These are phyloP conservation scores for Cyberlindnera lachancei DNA, from an alignment of 805 yeast genomes.

Conservation along the genomic window DNA sequence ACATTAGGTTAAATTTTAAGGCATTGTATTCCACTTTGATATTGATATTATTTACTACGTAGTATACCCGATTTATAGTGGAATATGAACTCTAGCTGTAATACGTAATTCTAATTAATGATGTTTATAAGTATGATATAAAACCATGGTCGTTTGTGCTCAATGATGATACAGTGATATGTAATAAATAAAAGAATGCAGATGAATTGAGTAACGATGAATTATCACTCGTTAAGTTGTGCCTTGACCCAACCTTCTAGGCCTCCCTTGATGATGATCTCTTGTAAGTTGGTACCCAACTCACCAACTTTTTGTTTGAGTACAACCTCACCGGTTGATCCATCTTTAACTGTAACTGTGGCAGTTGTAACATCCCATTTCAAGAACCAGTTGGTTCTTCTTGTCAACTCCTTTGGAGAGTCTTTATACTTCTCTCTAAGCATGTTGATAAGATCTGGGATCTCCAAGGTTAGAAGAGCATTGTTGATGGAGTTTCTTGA, in stretches of 20 bases:
- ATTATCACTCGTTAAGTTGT: slow-evolving; percentile 33
- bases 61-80: no score
- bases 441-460: slow-evolving; percentile 76
- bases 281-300: slow-evolving; percentile 91
- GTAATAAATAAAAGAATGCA: no score
- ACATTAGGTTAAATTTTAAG: no score
- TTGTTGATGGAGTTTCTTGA: slow-evolving; percentile 94
- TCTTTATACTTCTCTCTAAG: slow-evolving; percentile 61
- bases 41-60: no score
- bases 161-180: no score
- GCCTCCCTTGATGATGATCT: slow-evolving; percentile 94
- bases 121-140: no score
- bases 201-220: background rate
- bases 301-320: slow-evolving; percentile 90
- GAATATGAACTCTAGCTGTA: no score
- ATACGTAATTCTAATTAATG: no score
- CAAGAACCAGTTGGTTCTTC: slow-evolving; percentile 91
- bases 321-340: slow-evolving; percentile 43
- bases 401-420: slow-evolving; percentile 62
- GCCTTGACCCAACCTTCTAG: slow-evolving; percentile 96
- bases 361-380: slow-evolving; percentile 91
- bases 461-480: slow-evolving; percentile 87
- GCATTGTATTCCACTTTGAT: no score
- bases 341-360: slow-evolving; percentile 69
- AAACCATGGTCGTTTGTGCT: no score